Conservation (phyloP, 2,329 filamentous ascomycete species). For the Colletotrichum brevisporum region DNA sequence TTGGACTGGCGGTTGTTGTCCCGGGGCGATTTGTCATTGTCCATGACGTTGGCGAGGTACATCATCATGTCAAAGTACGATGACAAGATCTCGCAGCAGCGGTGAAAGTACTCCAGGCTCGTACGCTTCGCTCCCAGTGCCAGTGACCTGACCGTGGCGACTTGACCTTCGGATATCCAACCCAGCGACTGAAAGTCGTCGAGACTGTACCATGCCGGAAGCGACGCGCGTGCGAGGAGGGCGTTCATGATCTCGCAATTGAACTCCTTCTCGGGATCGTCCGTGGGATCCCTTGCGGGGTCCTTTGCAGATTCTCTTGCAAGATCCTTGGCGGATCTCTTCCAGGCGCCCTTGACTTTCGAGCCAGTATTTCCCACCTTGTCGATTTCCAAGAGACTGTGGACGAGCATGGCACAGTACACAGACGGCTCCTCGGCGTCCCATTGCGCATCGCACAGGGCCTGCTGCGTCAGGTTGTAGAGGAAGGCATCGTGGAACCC, state of each 20-base stretch:
- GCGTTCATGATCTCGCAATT: constrained; percentile 2
- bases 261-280: too few species aligned
- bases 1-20: constrained; percentile 15
- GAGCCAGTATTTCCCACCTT: neutral
- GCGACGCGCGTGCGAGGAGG: constrained; percentile 21
- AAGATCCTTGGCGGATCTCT: neutral
- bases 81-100: constrained; percentile 33
- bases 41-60: constrained; percentile 31
- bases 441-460: constrained; percentile 47
- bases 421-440: constrained; percentile 43
- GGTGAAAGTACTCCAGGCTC: neutral
- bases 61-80: constrained; percentile 43
- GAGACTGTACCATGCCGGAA: neutral
- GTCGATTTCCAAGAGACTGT: neutral
- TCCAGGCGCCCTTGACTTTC: constrained; percentile 16
- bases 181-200: neutral
- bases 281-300: too few species aligned
- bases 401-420: neutral
- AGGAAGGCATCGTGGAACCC: constrained; percentile 42
- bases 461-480: constrained; percentile 49
- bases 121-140: neutral
- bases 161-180: neutral
- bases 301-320: too few species aligned
- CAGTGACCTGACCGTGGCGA: neutral
- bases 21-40: neutral